A percentile compares a stretch with the other conserved stretches of the same genome.
Evolutionary conservation across 2,329 filamentous ascomycete genomes (phyloP).

Genomic region (Ophiostoma sp.): DNA sequence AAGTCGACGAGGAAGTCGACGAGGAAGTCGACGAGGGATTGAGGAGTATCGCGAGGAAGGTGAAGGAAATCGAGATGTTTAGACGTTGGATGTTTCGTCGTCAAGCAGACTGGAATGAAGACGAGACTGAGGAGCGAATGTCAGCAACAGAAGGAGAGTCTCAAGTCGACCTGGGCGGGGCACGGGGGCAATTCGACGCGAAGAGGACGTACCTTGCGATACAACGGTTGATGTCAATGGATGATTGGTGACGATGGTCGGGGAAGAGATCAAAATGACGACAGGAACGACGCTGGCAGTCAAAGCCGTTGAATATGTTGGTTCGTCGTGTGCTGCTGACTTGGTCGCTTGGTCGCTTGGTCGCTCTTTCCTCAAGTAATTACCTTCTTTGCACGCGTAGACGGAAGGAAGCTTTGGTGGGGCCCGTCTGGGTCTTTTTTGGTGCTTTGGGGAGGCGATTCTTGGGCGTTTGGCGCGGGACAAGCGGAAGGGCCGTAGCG

Average conservation of each 20-base stretch:
- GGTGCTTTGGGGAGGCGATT: not conserved
- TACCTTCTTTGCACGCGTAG: constrained; percentile 20
- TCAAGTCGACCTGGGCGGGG: not conserved
- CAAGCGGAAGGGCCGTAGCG: constrained; percentile 4
- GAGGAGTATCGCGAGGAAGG: not conserved
- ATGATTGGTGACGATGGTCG: not conserved
- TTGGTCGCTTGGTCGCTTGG: not conserved
- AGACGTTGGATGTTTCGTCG: not conserved
- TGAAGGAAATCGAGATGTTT: not conserved
- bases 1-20: no score
- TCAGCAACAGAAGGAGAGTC: constrained; percentile 5
- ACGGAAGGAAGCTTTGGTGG: constrained; percentile 17
- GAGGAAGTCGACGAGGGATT: no score
- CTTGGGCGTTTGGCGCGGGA: constrained; percentile 9
- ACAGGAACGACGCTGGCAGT: not conserved
- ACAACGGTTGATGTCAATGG: not conserved
- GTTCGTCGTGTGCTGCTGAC: constrained; percentile 1
- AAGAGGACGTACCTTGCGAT: not conserved
- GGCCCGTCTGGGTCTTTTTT: not conserved
- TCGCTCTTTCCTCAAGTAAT: not conserved
- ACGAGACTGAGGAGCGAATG: not conserved
- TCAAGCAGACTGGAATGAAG: not conserved
- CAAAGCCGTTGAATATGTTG: not conserved
- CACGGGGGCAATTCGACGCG: not conserved
- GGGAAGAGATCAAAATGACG: not conserved